Base-by-base conservation (phyloP, 176 grass and related monocot genomes). In the Bolboschoenus planiculmis region DNA sequence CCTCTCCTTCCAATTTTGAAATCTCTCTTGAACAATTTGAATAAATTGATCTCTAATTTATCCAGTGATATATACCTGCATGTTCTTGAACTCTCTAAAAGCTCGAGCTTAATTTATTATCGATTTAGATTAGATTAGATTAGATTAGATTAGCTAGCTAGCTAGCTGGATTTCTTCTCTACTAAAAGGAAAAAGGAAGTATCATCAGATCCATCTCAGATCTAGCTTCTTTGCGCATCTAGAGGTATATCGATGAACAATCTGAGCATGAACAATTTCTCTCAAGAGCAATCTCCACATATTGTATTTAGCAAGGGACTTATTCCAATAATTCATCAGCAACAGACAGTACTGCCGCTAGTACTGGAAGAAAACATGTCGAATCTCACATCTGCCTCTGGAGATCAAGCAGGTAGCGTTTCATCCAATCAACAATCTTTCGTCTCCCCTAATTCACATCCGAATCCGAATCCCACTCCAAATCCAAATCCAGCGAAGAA, bases 381-480 rank as follows among this genome's bases (percentile, higher is more conserved):
- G 0, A 99, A 96, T 87, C 89, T 95, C 14, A 99, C 97, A 63
- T 99, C 97, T 37, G 97, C 97, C 42, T 95, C 93, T 71, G 88
- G 93, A 3, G 97, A 99, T n/a, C n/a, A n/a, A 88, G 89, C 83
- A 35, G 58, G 86, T 48, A 95, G 92, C 82, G 89, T 91, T 48
- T 90, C 97, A 43, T 95, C 92, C 9, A 86, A 89, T 21, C 88
- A 89, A 59, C 71, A 83, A 53, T 90, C 88, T n/a, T 87, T 84
- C 14, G 88, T 75, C 43, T 87, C 85, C 60, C 81, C 85, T 20
- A 84, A 84, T 51, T 83, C 85, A 27, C 44, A 70, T 51, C 30
- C 62, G 5, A 84, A 72, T 30, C 65, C 64, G 27, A 89, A 81
- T 48, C 23, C 23, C 2, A 48, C 4, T 83, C 82, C 88, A 0